Conservation (phyloP, 169 alveolate species). For the Eimeria necatrix region DNA sequence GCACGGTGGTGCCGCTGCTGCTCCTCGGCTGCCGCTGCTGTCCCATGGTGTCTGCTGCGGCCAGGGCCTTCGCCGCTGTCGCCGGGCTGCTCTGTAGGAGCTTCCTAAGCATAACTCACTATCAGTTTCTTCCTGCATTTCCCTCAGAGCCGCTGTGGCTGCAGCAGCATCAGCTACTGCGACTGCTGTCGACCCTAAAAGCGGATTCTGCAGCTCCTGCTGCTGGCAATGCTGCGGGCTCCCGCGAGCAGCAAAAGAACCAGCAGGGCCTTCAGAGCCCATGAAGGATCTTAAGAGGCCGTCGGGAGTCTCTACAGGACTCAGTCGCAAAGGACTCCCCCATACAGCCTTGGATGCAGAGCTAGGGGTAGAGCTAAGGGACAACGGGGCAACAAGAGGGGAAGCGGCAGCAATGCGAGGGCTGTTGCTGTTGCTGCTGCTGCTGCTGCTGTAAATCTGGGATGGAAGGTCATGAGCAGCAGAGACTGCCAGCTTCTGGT, state of each 20-base stretch:
- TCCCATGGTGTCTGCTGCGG: slow-evolving; percentile 27
- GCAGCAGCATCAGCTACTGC: slow-evolving; percentile 4
- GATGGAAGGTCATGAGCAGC: background rate
- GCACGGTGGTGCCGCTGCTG: background rate
- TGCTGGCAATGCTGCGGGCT: background rate
- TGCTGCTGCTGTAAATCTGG: background rate
- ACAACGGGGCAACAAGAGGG: background rate
- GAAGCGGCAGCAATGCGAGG: background rate
- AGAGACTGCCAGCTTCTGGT: background rate
- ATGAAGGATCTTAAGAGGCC: background rate
- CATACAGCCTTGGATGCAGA: background rate
- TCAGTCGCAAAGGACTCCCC: background rate
- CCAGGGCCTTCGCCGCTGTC: slow-evolving; percentile 14
- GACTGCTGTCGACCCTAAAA: background rate
- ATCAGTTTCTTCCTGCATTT: background rate
- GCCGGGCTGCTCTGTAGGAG: slow-evolving; percentile 6
- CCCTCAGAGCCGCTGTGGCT: background rate
- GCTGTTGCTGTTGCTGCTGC: slow-evolving; percentile 16
- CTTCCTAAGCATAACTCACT: background rate
- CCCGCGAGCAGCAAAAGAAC: background rate
- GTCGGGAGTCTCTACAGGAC: background rate
- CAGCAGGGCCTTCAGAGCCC: background rate
- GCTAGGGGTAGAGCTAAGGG: background rate
- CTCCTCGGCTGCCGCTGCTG: slow-evolving; percentile 30
- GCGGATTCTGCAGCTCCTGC: background rate